phyloP scores from a whole-genome alignment of 371 early-diverging fungal genomes.

The Rhizopus arrhizus region DNA sequence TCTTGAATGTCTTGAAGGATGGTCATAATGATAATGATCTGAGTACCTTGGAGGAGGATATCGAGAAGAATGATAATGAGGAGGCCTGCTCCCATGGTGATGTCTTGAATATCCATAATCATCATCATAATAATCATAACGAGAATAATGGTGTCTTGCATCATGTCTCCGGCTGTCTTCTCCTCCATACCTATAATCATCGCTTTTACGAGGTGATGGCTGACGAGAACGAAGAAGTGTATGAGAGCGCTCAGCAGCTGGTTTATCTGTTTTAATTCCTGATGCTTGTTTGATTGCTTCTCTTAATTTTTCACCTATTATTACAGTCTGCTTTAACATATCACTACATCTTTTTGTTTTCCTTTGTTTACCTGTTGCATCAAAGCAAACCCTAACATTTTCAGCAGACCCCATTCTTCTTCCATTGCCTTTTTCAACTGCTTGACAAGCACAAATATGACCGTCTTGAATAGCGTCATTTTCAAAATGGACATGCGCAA shows the following conservation, averaged over 20 bases:
- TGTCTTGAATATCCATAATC: conserved; percentile 32
- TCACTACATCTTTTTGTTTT: not conserved
- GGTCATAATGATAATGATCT: conserved; percentile 8
- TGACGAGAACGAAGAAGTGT: conserved; percentile 10
- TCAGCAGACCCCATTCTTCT: conserved; percentile 56
- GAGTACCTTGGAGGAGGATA: conserved; percentile 40
- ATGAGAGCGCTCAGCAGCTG: no score
- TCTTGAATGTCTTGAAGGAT: conserved; percentile 33
- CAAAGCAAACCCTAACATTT: conserved; percentile 63
- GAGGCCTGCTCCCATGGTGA: conserved; percentile 30
- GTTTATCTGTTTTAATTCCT: not conserved
- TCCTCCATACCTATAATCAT: conserved; percentile 8
- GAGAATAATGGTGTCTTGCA: conserved; percentile 12
- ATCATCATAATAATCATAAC: conserved; percentile 28
- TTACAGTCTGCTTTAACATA: not conserved
- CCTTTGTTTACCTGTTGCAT: conserved; percentile 49
- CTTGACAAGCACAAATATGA: conserved; percentile 42
- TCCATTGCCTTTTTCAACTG: conserved; percentile 64
- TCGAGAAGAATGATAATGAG: conserved; percentile 35
- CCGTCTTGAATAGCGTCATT: conserved; percentile 33
- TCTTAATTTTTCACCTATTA: conserved; percentile 20
- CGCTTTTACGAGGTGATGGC: conserved; percentile 3
- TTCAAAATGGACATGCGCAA: conserved; percentile 57
- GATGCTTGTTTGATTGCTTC: conserved; percentile 10
- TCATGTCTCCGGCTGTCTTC: conserved; percentile 10